Evolutionary conservation across 202 grass and related monocot genomes (phyloP).

Genomic region (Cymbopogon flexuosus): DNA sequence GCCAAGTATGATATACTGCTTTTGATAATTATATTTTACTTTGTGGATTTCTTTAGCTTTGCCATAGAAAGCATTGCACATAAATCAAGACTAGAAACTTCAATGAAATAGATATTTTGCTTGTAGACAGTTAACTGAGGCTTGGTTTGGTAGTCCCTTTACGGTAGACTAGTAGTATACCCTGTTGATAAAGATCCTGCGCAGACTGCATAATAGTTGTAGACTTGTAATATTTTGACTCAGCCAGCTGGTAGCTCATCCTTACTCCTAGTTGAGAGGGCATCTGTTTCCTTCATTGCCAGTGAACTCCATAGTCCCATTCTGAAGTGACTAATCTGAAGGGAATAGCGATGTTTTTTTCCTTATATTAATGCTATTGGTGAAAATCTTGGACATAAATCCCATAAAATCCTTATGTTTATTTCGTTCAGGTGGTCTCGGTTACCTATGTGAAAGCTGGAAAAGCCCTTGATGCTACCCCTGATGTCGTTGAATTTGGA

Average conservation of each 20-base stretch:
- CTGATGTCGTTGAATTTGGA: constrained; percentile 66
- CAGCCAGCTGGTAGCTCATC: not conserved
- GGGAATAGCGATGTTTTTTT: not conserved
- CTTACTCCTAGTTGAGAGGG: not conserved
- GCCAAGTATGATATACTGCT: constrained; percentile 49
- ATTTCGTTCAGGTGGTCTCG: constrained; percentile 55
- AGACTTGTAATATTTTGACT: not conserved
- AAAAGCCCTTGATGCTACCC: constrained; percentile 42
- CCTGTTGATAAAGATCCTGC: not conserved
- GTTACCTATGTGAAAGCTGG: constrained; percentile 80
- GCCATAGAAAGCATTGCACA: not conserved
- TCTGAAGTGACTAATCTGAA: not conserved
- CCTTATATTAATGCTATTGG: not conserved
- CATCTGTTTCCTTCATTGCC: not conserved
- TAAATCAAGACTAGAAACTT: not conserved
- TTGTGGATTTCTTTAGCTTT: not conserved
- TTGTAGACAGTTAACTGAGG: not conserved
- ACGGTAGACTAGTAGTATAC: not conserved
- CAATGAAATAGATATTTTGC: not conserved
- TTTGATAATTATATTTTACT: constrained; percentile 5
- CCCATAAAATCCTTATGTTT: not conserved
- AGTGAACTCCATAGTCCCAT: not conserved
- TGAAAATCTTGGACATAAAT: not conserved
- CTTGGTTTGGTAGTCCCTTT: not conserved
- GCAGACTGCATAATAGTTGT: not conserved